Percentiles rank a stretch among this genome's conserved stretches.
These are phyloP conservation scores for Silene uniflora DNA, from an alignment of 148 eudicot species.

Conservation along the genomic window DNA sequence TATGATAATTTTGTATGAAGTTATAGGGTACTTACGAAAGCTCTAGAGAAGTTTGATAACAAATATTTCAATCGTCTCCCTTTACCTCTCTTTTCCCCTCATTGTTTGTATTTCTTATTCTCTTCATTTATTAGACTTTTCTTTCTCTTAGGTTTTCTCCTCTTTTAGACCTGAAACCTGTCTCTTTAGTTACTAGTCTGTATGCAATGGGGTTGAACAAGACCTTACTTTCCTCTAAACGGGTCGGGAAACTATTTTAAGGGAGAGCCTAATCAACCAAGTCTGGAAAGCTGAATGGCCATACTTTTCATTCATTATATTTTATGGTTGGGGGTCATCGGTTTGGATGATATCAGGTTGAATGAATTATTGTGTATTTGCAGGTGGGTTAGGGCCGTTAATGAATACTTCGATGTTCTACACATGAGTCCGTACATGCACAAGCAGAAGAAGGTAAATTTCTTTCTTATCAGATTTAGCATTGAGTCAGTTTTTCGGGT, in stretches of 20 bases:
- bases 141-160: not conserved
- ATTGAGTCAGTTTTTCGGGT: not conserved
- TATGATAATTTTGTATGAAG: not conserved
- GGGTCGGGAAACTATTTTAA: not conserved
- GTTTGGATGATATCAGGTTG: slow-evolving; percentile 1
- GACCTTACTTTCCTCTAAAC: not conserved
- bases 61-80: not conserved
- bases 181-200: not conserved
- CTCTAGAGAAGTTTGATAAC: not conserved
- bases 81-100: not conserved
- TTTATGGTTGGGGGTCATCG: not conserved
- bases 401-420: slow-evolving; percentile 59
- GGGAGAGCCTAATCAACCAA: not conserved
- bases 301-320: not conserved
- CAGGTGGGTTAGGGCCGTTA: slow-evolving; percentile 94
- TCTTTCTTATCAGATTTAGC: slow-evolving; percentile 7
- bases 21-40: slow-evolving; percentile 4
- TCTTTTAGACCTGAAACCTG: not conserved
- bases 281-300: not conserved
- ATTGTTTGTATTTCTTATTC: not conserved
- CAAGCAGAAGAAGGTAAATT: slow-evolving; percentile 51
- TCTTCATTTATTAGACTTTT: not conserved
- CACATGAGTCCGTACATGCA: slow-evolving; percentile 62
- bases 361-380: slow-evolving; percentile 15
- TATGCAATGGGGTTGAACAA: not conserved